Conservation (phyloP, 2,329 filamentous ascomycete genomes). For the Fusarium lyarnte region DNA sequence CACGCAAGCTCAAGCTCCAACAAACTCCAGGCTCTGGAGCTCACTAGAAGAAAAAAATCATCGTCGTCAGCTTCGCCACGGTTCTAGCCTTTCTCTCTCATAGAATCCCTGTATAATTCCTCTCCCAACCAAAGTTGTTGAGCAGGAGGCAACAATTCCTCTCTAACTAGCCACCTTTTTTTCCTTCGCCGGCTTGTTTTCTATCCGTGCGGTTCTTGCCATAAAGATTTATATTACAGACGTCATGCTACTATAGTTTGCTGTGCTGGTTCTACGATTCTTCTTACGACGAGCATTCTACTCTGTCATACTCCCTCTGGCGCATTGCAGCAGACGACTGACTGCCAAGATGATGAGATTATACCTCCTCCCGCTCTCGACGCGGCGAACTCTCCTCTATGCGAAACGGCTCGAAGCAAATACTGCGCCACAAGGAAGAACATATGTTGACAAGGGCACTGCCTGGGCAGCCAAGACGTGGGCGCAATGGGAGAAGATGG, state of each 20-base stretch:
- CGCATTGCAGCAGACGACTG: background rate
- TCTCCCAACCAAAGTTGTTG: constrained; percentile 20
- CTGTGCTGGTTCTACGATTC: background rate
- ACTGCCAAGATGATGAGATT: constrained; percentile 82
- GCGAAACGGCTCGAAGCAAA: constrained; percentile 77
- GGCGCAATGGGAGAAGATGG: constrained; percentile 86
- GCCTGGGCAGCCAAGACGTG: constrained; percentile 79
- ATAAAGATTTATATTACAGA: constrained; percentile 3
- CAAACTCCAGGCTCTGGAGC: constrained; percentile 1
- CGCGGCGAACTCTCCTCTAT: constrained; percentile 89
- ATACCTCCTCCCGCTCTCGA: constrained; percentile 93
- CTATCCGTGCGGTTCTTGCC: constrained; percentile 8
- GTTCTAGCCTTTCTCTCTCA: constrained; percentile 6
- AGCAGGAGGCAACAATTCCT: constrained; percentile 12
- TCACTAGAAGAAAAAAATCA: constrained; percentile 10
- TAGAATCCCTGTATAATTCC: background rate
- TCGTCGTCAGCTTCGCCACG: constrained; percentile 43
- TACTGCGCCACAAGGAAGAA: constrained; percentile 57
- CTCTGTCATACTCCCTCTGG: background rate
- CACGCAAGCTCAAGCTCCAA: background rate
- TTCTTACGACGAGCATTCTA: background rate
- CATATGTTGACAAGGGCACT: constrained; percentile 74
- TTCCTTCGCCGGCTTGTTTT: constrained; percentile 8
- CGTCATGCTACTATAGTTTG: constrained; percentile 33
- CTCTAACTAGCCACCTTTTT: background rate